phyloP scores from a whole-genome alignment of 2,329 filamentous ascomycete species.

The Aspergillus amoenus region DNA sequence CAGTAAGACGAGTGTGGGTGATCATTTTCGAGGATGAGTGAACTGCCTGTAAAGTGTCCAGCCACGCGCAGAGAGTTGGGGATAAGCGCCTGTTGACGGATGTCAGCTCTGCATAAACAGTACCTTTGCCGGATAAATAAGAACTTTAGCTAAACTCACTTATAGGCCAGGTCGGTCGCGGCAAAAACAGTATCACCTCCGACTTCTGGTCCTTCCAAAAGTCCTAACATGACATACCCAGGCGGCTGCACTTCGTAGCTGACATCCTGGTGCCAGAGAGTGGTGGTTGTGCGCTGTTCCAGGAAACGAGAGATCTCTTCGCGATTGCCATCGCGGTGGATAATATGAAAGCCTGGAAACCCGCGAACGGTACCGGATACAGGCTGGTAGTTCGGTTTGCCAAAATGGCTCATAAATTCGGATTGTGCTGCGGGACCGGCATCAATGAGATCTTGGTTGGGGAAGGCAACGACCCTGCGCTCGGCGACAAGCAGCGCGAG shows the following conservation, averaged over 20 bases:
- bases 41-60: constrained; percentile 36
- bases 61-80: constrained; percentile 48
- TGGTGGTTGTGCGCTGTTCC: constrained; percentile 46
- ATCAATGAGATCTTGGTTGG: constrained; percentile 51
- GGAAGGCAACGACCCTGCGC: constrained; percentile 56
- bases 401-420: constrained; percentile 47
- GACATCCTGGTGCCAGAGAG: constrained; percentile 51
- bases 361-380: constrained; percentile 43
- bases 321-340: constrained; percentile 46
- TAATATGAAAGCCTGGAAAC: constrained; percentile 48
- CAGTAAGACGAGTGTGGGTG: constrained; percentile 41
- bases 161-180: constrained; percentile 47
- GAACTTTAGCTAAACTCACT: constrained; percentile 26
- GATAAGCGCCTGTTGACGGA: constrained; percentile 40
- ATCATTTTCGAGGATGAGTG: constrained; percentile 49
- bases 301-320: constrained; percentile 46
- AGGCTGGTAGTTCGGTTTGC: constrained; percentile 47
- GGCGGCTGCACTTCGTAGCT: constrained; percentile 51
- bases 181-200: constrained; percentile 51
- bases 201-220: constrained; percentile 51
- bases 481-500: constrained; percentile 67
- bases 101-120: constrained; percentile 5
- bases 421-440: constrained; percentile 44
- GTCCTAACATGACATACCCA: constrained; percentile 49
- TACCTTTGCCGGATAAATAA: neutral